These are phyloP conservation scores for Podosphaera fusca DNA, from an alignment of 2,329 filamentous ascomycete species.

Conservation along the genomic window DNA sequence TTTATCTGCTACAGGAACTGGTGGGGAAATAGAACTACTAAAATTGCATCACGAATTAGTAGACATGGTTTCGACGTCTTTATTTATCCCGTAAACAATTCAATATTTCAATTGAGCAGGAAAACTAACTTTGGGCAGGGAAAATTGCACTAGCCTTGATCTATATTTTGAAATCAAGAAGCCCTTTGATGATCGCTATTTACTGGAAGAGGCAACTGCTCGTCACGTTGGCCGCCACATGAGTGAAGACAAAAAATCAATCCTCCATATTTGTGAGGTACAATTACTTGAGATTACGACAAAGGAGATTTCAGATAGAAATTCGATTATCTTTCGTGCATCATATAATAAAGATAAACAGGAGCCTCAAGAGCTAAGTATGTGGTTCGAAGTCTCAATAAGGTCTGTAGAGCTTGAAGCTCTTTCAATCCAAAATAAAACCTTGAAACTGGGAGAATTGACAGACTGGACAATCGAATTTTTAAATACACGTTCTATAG, in stretches of 20 bases:
- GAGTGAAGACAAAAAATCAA: conserved; percentile 3
- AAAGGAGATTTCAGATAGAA: background rate
- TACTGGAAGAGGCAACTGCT: conserved; percentile 1
- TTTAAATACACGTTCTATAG: conserved; percentile 1
- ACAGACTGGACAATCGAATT: conserved; percentile 5
- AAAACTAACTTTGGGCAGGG: background rate
- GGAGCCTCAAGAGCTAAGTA: background rate
- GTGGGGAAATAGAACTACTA: background rate
- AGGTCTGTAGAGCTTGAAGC: conserved; percentile 4
- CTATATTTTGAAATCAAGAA: conserved; percentile 2
- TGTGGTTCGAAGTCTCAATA: conserved; percentile 10
- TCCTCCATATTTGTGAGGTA: conserved; percentile 5
- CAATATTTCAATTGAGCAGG: background rate
- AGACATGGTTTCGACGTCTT: background rate
- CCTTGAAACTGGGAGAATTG: conserved; percentile 9
- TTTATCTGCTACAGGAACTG: background rate
- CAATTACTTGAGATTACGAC: background rate
- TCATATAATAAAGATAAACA: background rate
- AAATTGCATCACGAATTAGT: background rate
- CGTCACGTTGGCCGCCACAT: conserved; percentile 3
- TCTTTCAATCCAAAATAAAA: conserved; percentile 5
- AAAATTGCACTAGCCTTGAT: conserved; percentile 2
- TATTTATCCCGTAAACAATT: conserved; percentile 1
- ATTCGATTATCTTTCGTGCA: background rate
- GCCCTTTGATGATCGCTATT: background rate